Evolutionary conservation across 108 stramenopile genomes (phyloP), one percentile per base, ranked within the genome.

Genomic region (Skeletonema grethae): DNA sequence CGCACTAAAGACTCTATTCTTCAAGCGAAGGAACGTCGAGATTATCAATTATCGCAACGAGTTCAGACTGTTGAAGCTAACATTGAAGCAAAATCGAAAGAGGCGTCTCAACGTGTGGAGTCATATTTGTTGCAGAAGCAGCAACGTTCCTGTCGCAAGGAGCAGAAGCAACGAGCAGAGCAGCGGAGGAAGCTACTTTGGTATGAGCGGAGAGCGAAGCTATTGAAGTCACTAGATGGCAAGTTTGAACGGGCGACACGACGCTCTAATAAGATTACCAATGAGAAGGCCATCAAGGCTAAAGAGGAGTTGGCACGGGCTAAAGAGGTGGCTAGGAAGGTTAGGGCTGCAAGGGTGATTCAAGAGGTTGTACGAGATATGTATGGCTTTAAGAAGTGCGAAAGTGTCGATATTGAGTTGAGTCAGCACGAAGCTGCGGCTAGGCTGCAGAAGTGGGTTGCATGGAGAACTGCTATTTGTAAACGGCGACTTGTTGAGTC

Each of bases 101-200:
- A 10, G 13, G 69, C 76, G 0, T 65, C 46, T 32, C 30, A 10
- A 15, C 41, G 64, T 35, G 24, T 70, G 24, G 41, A 61, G 58
- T 8, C 9, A 12, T 28, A 70, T 38, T 50, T 78, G 65, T 20
- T 59, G 7, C 63, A 65, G 60, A 78, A 71, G 68, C 77, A 78
- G 34, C 58, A 35, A 15, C 56, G 70, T 16, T 70, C 77, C 12
- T 71, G 63, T 41, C 45, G 63, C 22, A 30, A 60, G 50, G 77
- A 78, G 28, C 69, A 65, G 46, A 71, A 71, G 38, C 65, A 78
- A 22, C 63, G 70, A 7, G 77, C 77, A 15, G 77, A 65, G 4
- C 70, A 25, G 24, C 45, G 69, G 12, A 69, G 79, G 32, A 63
- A 39, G 16, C 10, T 80, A 2, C 38, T 70, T 34, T 43, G 28